Evolutionary conservation across 495 filamentous ascomycete species (phyloP).

Genomic region (Penicillium robsamsonii): DNA sequence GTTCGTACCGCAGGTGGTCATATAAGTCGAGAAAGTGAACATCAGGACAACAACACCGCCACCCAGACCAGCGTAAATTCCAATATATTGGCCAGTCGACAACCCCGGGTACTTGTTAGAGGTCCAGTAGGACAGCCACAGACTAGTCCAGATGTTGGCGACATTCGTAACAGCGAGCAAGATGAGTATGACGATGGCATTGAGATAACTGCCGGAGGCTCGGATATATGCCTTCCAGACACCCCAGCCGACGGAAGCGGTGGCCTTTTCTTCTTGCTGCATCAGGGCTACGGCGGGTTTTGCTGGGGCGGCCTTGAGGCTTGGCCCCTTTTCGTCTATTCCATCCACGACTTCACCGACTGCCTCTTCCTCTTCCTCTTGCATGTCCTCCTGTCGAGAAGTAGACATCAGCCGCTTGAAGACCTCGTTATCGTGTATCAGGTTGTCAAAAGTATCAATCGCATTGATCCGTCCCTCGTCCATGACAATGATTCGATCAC

Average conservation of each 20-base stretch:
- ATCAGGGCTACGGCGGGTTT: conserved; percentile 68
- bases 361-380: conserved; percentile 42
- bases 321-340: conserved; percentile 43
- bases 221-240: conserved; percentile 79
- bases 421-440: conserved; percentile 69
- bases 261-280: conserved; percentile 85
- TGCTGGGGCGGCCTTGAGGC: conserved; percentile 49
- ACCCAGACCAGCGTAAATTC: conserved; percentile 78
- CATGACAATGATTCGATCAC: conserved; percentile 89
- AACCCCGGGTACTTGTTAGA: conserved; percentile 57
- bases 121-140: conserved; percentile 96
- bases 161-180: conserved; percentile 71
- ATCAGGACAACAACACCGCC: conserved; percentile 70
- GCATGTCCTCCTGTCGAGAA: conserved; percentile 69
- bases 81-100: conserved; percentile 72
- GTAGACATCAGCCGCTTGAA: conserved; percentile 83
- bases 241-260: conserved; percentile 76
- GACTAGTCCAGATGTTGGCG: conserved; percentile 77
- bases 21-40: conserved; percentile 73
- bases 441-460: conserved; percentile 81
- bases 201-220: conserved; percentile 75
- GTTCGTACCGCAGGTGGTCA: conserved; percentile 61
- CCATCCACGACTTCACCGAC: conserved; percentile 45
- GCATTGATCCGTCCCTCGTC: conserved; percentile 78
- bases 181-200: conserved; percentile 60